A percentile compares a stretch with the other conserved stretches of the same genome.
Evolutionary conservation across 2,329 filamentous ascomycete genomes (phyloP).

Genomic region (Colletotrichum tropicicola): DNA sequence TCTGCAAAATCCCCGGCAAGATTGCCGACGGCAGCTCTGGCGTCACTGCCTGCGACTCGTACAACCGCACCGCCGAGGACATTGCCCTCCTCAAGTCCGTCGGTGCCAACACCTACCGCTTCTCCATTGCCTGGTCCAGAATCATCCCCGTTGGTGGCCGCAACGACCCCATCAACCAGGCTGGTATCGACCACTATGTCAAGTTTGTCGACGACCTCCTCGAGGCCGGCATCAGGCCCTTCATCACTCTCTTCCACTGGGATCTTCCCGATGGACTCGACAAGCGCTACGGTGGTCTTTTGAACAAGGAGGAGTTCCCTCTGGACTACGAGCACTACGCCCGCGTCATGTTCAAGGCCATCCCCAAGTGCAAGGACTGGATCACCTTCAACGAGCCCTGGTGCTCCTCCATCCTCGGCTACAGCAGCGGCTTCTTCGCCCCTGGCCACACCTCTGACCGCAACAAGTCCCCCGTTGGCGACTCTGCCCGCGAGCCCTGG

Average conservation of each 20-base stretch:
- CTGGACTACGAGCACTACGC: constrained; percentile 84
- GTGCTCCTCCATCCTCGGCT: constrained; percentile 84
- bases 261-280: constrained; percentile 83
- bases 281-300: constrained; percentile 81
- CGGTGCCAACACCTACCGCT: constrained; percentile 80
- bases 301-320: constrained; percentile 85
- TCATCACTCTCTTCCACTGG: constrained; percentile 90
- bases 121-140: constrained; percentile 86
- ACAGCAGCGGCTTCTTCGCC: constrained; percentile 80
- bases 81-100: constrained; percentile 79
- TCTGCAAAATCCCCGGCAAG: constrained; percentile 82
- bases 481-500: constrained; percentile 83
- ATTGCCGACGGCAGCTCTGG: constrained; percentile 82
- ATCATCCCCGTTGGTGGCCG: constrained; percentile 88
- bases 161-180: constrained; percentile 81
- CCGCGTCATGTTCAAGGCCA: constrained; percentile 76
- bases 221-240: constrained; percentile 79
- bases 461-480: constrained; percentile 73
- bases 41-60: constrained; percentile 85
- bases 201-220: constrained; percentile 82
- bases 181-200: constrained; percentile 80
- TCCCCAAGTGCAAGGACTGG: constrained; percentile 86
- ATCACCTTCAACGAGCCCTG: constrained; percentile 93
- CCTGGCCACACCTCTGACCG: constrained; percentile 85
- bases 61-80: constrained; percentile 81